Base-by-base conservation (phyloP, 169 alveolate genomes). In the Cryptosporidium xiaoi region DNA sequence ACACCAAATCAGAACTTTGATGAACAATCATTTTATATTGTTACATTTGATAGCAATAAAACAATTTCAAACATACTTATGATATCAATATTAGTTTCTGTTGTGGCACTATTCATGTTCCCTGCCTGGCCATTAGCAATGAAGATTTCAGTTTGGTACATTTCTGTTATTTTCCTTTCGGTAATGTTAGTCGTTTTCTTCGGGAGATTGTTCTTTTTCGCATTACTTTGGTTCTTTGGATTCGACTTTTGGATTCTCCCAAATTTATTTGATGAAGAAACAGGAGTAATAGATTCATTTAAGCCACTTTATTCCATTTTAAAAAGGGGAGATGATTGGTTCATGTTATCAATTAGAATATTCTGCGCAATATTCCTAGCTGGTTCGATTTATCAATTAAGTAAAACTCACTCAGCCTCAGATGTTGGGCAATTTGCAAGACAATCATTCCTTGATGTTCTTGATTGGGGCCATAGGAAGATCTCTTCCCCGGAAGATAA, bases 381-480 rank as follows among this genome's bases (percentile, higher is more conserved):
- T 64, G 95, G 95, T 60, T 83, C 95, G 2, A 91, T 92, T 36
- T 87, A 94, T 87, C 95, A 94, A 65, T 66, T 94, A 62, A 92
- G 96, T 66, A 94, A 94, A 71, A 94, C 96, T 0, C 96, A 94
- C 58, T 91, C 93, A 33, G 91, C 94, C 20, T 64, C 84, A 27
- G 96, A 94, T 50, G 93, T 94, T 7, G 66, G 93, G n/a, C 90
- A 91, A 44, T 94, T 94, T 65, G 96, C 96, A 27, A 92, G 90
- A 31, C 96, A 94, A 66, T 94, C 96, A 36, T 94, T 93, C 84
- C 53, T 94, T 69, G 96, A 94, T 69, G 92, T 93, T 20, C 68
- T 94, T 24, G 96, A 94, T 51, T 94, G 96, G 96, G 96, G 96
- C 31, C 93, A 93, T 89, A 90, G 94, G 60, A 94, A 94, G 83